Evolutionary conservation across 2,329 filamentous ascomycete genomes (phyloP).

Genomic region (Phialophora macrospora): DNA sequence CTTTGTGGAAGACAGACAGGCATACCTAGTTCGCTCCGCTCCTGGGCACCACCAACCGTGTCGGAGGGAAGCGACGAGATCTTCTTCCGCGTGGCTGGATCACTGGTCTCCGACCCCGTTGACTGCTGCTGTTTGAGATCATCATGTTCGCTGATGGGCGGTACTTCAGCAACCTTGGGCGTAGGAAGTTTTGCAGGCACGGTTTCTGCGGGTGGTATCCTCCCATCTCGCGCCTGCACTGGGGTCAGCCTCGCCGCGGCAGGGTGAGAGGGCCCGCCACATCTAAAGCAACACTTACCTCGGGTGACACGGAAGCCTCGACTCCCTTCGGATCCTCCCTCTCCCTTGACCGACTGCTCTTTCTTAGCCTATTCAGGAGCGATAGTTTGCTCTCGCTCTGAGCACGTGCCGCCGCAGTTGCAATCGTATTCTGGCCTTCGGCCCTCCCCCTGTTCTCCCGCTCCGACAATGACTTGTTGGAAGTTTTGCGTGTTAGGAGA

Average conservation of each 20-base stretch:
- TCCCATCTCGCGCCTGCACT: conserved; percentile 7
- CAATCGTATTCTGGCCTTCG: not conserved
- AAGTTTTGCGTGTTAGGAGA: conserved; percentile 18
- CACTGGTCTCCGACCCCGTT: not conserved
- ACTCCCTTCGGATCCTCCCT: conserved; percentile 4
- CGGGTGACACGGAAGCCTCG: conserved; percentile 3
- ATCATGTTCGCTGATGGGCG: not conserved
- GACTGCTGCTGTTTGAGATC: conserved; percentile 1
- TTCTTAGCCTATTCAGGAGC: conserved; percentile 22
- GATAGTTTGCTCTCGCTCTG: conserved; percentile 21
- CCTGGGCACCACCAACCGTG: not conserved
- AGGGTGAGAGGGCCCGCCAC: not conserved
- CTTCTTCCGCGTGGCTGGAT: not conserved
- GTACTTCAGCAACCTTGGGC: conserved; percentile 26
- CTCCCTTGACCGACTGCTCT: conserved; percentile 22
- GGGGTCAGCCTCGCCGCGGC: not conserved
- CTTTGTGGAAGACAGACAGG: not conserved
- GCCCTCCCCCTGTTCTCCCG: conserved; percentile 13
- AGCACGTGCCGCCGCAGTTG: conserved; percentile 7
- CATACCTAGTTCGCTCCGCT: not conserved
- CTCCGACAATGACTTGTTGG: conserved; percentile 17
- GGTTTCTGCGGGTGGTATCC: not conserved
- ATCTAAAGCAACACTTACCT: conserved; percentile 8
- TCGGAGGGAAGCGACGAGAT: not conserved
- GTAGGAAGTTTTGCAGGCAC: conserved; percentile 8